Base-by-base conservation (phyloP, 768 basidiomycete genomes). In the Termitomyces titanicus region DNA sequence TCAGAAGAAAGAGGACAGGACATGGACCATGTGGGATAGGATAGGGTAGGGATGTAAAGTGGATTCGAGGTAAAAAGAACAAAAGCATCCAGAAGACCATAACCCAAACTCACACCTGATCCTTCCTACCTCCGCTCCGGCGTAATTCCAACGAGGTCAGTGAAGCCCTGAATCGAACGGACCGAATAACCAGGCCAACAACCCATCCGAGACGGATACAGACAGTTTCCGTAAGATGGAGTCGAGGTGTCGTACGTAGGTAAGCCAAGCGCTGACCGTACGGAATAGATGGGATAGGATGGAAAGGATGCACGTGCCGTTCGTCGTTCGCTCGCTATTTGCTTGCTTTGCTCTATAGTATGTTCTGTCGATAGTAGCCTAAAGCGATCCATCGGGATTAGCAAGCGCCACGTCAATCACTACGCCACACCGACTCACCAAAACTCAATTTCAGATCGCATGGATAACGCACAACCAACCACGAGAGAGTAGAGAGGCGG, bases 311-410 rank as follows among this genome's bases (percentile, higher is more conserved):
- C 20, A n/a, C 33, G 47, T 15, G 18, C 20, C 33, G 20, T 31
- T 47, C 12, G 33, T 13, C 20, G 18, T 31, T 47, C 31, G 31
- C 31, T 47, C 31, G 31, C 31, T 20, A 9, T 29, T 29, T 29
- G 31, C 31, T 47, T 31, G 31, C 29, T 24, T 35, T 47, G 47
- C 47, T 47, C 20, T 47, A 47, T 22, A 35, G 24, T 48, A 34
- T 48, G 47, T 48, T 48, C 47, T 48, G 47, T 48, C n/a, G 34
- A 48, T 48, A 48, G 47, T 25, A 37, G 24, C 47, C 34, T 5
- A 17, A 1, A 15, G 12, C 11, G 10, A 35, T 17, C 1, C 34
- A 48, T 48, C 1, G 35, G 34, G 5, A 3, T 25, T 9, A 20
- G 29, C 9, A 9, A 29, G 29, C 27, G 25, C 25, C 27, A 29